Base-by-base conservation (phyloP, 2,329 filamentous ascomycete genomes). In the Alternaria infectoria region DNA sequence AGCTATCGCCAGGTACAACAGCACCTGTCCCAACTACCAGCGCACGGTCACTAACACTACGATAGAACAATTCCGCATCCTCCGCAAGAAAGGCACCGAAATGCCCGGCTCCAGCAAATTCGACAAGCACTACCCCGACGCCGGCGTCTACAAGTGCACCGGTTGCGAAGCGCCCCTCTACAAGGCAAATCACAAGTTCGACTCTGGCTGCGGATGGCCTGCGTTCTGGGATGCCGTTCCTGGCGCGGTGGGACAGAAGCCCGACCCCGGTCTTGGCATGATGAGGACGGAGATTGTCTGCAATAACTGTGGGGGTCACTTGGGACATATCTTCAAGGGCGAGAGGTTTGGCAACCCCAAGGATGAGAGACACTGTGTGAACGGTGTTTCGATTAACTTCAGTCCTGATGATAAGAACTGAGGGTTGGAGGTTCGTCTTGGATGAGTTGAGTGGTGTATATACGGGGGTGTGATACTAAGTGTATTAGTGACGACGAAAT, bases 181-280 rank as follows among this genome's bases (percentile, higher is more conserved):
- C 87, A 95, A 90, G 80, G 94, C 96, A 26, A 87, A 87, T 67
- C 94, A 97, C 82, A 99, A 99, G 81, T 99, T 99, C 87, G 92
- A 92, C 81, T 96, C 92, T 17, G 93, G 93, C 45, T 99, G 96
- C 81, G 96, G 96, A 65, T 99, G 96, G 96, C 96, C 96, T 0
- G 96, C 96, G 12, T 99, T 98, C 82, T 99, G 95, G 79, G 96
- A 99, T 81, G 95, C 91, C 69, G 88, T 99, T 55, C 95, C 96
- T 0, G 94, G 93, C 3, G 95, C 95, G 1, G 93, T 99, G 12
- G 92, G 88, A 36, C 86, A 95, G 66, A 91, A 95, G 75, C 88
- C 89, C 67, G 96, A 99, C 80, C 83, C 82, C 51, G 85, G 89
- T 0, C 86, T 93, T 55, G 95, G 95, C 50, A 97, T 97, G 92